Base-by-base conservation (phyloP, 257 asterid genomes). In the Solanum lycopersicoides region DNA sequence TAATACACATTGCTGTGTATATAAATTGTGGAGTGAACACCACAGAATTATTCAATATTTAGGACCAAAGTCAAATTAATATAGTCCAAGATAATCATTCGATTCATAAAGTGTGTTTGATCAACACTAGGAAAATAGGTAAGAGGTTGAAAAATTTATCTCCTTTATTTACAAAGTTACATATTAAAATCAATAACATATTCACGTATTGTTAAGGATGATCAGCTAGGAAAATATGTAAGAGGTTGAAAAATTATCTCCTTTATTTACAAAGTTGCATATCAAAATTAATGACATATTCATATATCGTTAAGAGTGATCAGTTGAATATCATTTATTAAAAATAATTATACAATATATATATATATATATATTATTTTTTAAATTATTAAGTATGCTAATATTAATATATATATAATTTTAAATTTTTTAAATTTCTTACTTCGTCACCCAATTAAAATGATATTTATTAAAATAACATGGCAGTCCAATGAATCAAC, bases 331-430 rank as follows among this genome's bases (percentile, higher is more conserved):
- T 18, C 0, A 56, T 56, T 56, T 0, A 56, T 18, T 18, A 0
- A 53, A 6, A 53, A 16, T 35, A 53, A 16, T 0, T 56, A 56
- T 56, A 56, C 0, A 18, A 56, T 6, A 53, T 7, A 56, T 18
- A 56, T 56, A 53, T 3, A 53, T 53, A 35, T 18, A 18, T 18
- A 56, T 7, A 56, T 18, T 7, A 20, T 4, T 20, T 56, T 18
- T 56, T 20, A 20, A 56, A 56, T 56, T 5, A 56, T 0, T 56
- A 0, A 0, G 0, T 56, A 20, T 56, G 12, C 11, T 20, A 7
- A 20, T 56, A 1, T 56, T 56, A 0, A 20, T 20, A 20, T 7
- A 56, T 20, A 3, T 4, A 56, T 20, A 56, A 56, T 56, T 56
- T 0, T 53, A 18, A 53, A 53, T 18, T 53, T 9, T 3, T 53